phyloP scores from a whole-genome alignment of 495 filamentous ascomycete species.

The Talaromyces thailandensis region DNA sequence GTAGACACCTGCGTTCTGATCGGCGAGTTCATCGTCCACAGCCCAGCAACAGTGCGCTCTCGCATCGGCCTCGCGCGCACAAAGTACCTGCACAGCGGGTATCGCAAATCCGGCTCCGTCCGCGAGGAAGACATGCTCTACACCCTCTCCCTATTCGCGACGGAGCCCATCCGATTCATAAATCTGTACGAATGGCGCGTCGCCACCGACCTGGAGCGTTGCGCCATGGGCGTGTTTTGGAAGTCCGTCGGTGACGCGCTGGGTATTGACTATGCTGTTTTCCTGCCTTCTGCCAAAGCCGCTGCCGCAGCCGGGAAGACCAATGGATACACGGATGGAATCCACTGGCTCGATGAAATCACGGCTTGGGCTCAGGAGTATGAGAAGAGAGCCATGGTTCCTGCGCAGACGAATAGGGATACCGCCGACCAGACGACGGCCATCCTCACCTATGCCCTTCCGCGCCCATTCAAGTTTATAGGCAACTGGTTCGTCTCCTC shows the following conservation, averaged over 20 bases:
- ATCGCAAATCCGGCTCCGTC: constrained; percentile 50
- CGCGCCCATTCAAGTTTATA: constrained; percentile 35
- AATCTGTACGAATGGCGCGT: constrained; percentile 53
- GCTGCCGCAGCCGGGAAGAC: neutral
- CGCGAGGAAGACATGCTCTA: constrained; percentile 58
- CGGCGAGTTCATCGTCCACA: constrained; percentile 40
- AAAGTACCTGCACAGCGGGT: constrained; percentile 57
- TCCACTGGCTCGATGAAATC: constrained; percentile 59
- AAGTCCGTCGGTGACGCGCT: constrained; percentile 55
- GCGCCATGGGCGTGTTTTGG: constrained; percentile 58
- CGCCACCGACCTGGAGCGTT: constrained; percentile 53
- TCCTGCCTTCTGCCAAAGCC: constrained; percentile 22
- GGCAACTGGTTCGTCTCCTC: constrained; percentile 43
- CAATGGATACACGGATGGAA: constrained; percentile 47
- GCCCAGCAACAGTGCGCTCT: constrained; percentile 40
- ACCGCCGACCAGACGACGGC: constrained; percentile 47
- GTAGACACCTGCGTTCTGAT: constrained; percentile 53
- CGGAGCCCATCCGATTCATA: constrained; percentile 51
- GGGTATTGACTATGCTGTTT: constrained; percentile 41
- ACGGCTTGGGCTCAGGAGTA: constrained; percentile 49
- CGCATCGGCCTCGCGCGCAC: constrained; percentile 50
- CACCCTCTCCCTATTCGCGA: constrained; percentile 53
- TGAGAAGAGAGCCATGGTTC: constrained; percentile 49
- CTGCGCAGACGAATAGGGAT: constrained; percentile 40
- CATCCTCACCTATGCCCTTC: constrained; percentile 51